Conservation (phyloP, 306 rosid genomes). For the Cucurbita pepo region DNA sequence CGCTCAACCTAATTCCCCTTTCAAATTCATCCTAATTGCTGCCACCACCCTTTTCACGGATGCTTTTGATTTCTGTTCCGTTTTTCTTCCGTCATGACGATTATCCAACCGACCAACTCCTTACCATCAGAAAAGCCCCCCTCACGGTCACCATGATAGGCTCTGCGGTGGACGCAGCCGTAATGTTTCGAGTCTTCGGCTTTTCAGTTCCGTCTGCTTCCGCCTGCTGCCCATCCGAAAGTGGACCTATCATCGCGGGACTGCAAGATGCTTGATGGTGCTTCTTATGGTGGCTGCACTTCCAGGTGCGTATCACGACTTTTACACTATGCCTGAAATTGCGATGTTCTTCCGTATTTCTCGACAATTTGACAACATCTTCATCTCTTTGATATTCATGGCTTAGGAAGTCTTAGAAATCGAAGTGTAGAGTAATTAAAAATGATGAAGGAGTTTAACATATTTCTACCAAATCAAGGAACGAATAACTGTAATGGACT, state of each 20-base stretch:
- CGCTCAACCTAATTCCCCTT: neutral
- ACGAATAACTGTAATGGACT: neutral
- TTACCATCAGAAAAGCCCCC: neutral
- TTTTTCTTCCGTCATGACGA: neutral
- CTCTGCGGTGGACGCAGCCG: neutral
- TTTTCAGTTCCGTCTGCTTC: neutral
- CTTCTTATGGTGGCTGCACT: neutral
- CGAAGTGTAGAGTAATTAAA: neutral
- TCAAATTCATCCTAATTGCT: neutral
- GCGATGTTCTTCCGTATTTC: neutral
- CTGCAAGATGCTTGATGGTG: neutral
- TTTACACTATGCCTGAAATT: neutral
- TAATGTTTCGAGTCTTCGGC: neutral
- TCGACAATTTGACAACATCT: neutral
- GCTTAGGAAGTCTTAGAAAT: neutral
- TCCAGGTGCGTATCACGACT: neutral
- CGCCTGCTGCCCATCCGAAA: neutral
- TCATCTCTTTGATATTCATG: neutral
- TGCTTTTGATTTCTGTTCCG: neutral
- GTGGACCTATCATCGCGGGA: neutral
- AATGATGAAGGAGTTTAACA: neutral
- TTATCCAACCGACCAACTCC: neutral
- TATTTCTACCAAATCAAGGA: neutral
- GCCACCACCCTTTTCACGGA: neutral
- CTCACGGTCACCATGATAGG: neutral